These are phyloP conservation scores for Trypanosoma brucei DNA, from an alignment of 208 protist species.

Conservation along the genomic window DNA sequence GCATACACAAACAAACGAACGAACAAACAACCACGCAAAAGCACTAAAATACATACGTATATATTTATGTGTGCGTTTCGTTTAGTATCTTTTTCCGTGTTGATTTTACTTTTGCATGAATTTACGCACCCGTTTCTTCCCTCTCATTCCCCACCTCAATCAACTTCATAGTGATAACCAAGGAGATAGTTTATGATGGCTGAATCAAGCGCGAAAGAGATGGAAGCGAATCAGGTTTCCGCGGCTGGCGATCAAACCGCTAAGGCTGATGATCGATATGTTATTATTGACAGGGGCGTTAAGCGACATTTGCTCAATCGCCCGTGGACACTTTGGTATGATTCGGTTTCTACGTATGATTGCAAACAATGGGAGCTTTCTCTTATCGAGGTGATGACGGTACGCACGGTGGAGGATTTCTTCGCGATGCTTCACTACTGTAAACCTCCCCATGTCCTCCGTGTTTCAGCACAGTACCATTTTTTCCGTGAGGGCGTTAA, in stretches of 20 bases:
- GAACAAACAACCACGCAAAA: no score
- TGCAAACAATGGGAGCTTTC: constrained; percentile 73
- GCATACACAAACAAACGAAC: no score
- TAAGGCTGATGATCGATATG: background rate
- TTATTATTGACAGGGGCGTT: constrained; percentile 1
- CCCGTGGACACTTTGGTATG: constrained; percentile 81
- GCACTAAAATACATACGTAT: no score
- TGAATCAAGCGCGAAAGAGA: constrained; percentile 7
- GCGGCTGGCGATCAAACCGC: background rate
- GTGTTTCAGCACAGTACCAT: constrained; percentile 83
- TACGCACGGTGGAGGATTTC: constrained; percentile 85
- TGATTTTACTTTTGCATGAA: no score
- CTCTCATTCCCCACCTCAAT: background rate
- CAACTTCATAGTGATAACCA: constrained; percentile 1
- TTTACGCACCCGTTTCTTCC: no score
- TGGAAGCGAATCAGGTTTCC: background rate
- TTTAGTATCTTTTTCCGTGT: no score
- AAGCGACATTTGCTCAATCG: constrained; percentile 56
- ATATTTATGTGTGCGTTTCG: no score
- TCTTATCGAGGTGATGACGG: constrained; percentile 70
- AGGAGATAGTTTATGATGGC: constrained; percentile 14
- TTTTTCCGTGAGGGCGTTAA: constrained; percentile 89
- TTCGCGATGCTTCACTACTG: constrained; percentile 79
- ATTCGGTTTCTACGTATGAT: constrained; percentile 79
- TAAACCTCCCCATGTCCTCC: constrained; percentile 78